Conservation (phyloP, 768 basidiomycete genomes). For the Calocera viscosa region DNA sequence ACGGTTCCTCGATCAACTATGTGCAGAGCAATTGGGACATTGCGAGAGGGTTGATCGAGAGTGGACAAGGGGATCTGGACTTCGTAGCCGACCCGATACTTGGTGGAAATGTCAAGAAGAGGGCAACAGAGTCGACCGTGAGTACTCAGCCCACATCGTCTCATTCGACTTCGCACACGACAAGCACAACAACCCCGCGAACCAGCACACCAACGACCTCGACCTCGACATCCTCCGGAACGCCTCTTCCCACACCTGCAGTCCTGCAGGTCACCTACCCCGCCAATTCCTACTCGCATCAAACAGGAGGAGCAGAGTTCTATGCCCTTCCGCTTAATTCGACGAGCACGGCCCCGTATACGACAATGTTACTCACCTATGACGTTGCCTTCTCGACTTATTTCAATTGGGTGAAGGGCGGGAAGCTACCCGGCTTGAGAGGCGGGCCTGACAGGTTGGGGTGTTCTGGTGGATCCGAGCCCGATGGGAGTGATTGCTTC, state of each 20-base stretch:
- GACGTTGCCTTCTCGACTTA: conserved; percentile 55
- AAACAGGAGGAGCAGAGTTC: conserved; percentile 54
- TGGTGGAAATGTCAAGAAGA: conserved; percentile 5
- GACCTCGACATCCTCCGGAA: conserved; percentile 41
- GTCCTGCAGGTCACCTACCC: conserved; percentile 54
- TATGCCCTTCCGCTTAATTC: conserved; percentile 51
- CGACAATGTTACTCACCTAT: conserved; percentile 59
- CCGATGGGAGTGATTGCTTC: conserved; percentile 58
- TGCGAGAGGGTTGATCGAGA: conserved; percentile 47
- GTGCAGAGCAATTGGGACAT: conserved; percentile 50
- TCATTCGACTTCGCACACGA: conserved; percentile 19
- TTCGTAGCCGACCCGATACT: not conserved
- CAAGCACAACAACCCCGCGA: conserved; percentile 41
- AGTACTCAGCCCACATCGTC: not conserved
- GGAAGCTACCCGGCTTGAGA: conserved; percentile 64
- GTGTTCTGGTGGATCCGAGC: conserved; percentile 55
- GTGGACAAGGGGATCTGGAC: not conserved
- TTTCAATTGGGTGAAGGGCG: conserved; percentile 63
- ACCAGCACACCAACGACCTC: conserved; percentile 40
- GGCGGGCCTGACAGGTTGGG: conserved; percentile 51
- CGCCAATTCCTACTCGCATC: conserved; percentile 44
- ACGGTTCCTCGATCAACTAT: conserved; percentile 38
- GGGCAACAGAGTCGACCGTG: conserved; percentile 16
- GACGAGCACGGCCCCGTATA: conserved; percentile 36
- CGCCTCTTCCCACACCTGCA: conserved; percentile 22